These are phyloP conservation scores for Pseudopyricularia javanii DNA, from an alignment of 2,329 filamentous ascomycete genomes.

Conservation along the genomic window DNA sequence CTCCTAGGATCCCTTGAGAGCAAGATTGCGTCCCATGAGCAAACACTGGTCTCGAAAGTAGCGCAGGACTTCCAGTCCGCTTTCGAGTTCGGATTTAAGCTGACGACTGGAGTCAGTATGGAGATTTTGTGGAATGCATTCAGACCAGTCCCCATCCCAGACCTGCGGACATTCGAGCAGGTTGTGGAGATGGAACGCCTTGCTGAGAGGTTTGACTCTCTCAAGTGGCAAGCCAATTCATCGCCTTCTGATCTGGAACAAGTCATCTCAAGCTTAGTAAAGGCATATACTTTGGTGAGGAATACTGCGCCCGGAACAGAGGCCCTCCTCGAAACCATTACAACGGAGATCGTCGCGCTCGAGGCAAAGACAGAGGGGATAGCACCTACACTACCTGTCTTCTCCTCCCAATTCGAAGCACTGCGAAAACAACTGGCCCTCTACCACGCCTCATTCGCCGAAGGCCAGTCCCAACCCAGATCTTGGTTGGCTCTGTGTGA, in stretches of 20 bases:
- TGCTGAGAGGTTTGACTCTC: constrained; percentile 44
- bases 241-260: constrained; percentile 37
- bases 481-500: constrained; percentile 36
- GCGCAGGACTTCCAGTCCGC: constrained; percentile 32
- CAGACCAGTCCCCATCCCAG: constrained; percentile 47
- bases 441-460: constrained; percentile 11
- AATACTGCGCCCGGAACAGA: constrained; percentile 26
- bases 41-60: constrained; percentile 25
- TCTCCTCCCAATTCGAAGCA: constrained; percentile 42
- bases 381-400: constrained; percentile 31
- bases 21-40: constrained; percentile 12
- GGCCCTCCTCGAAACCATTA: constrained; percentile 35
- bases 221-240: constrained; percentile 45
- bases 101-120: constrained; percentile 70
- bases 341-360: constrained; percentile 37
- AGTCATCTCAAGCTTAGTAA: constrained; percentile 40
- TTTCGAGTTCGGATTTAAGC: constrained; percentile 59
- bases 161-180: constrained; percentile 29
- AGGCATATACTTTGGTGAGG: constrained; percentile 45
- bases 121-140: constrained; percentile 64
- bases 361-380: constrained; percentile 31
- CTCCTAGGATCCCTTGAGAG: constrained; percentile 23
- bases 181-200: constrained; percentile 40
- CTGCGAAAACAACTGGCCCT: constrained; percentile 40
- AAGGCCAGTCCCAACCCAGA: constrained; percentile 6